A percentile compares a stretch with the other conserved stretches of the same genome.
These are phyloP conservation scores for Forsythia viridissima DNA, from an alignment of 257 asterid genomes.

Conservation along the genomic window DNA sequence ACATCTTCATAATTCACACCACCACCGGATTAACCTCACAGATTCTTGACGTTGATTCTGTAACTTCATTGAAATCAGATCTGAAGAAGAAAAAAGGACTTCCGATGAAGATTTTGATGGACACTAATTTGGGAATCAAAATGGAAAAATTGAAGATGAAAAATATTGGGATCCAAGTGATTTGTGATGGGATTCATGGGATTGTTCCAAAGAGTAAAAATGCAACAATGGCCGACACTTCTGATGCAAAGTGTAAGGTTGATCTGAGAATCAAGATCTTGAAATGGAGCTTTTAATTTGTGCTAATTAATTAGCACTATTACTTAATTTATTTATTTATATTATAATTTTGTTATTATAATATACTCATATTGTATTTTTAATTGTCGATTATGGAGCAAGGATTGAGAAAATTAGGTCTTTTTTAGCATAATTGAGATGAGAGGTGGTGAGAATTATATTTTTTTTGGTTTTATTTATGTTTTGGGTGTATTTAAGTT, in stretches of 20 bases:
- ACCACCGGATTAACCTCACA: constrained; percentile 35
- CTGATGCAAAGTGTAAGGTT: constrained; percentile 67
- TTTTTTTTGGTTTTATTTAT: neutral
- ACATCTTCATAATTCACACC: constrained; percentile 47
- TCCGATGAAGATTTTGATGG: constrained; percentile 62
- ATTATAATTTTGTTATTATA: neutral
- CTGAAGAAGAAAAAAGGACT: constrained; percentile 62
- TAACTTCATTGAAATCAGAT: constrained; percentile 48
- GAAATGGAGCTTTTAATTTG: constrained; percentile 60
- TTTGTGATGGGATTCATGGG: constrained; percentile 71
- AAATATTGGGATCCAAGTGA: constrained; percentile 73
- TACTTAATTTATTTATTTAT: neutral
- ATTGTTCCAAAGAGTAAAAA: constrained; percentile 60
- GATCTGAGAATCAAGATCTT: constrained; percentile 89
- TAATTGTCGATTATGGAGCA: neutral
- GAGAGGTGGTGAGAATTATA: neutral
- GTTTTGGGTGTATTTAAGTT: constrained; percentile 9
- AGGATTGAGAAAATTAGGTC: constrained; percentile 3
- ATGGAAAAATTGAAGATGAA: constrained; percentile 67
- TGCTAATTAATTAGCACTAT: neutral
- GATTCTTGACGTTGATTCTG: constrained; percentile 56
- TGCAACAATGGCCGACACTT: constrained; percentile 48
- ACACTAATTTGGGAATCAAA: constrained; percentile 61
- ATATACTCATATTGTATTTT: constrained; percentile 19
- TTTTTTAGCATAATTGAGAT: constrained; percentile 14